A percentile compares a stretch with the other conserved stretches of the same genome.
Evolutionary conservation across 805 yeast species (phyloP).

Genomic region (Pichia nanzhaoensis): DNA sequence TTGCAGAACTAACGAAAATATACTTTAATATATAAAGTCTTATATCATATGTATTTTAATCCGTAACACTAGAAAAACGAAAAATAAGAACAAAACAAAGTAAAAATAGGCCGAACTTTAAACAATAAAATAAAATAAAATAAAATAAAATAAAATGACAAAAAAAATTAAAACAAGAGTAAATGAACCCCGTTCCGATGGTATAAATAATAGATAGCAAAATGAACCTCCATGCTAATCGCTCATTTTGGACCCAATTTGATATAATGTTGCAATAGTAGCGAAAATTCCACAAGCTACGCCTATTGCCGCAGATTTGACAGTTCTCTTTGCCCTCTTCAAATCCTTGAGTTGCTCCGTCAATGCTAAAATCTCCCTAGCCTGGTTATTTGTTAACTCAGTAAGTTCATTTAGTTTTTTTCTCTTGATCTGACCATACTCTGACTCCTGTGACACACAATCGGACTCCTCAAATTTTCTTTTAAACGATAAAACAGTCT

Average conservation of each 20-base stretch:
- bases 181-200: too few relatives aligned
- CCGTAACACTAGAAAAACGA: too few relatives aligned
- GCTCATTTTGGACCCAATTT: slow-evolving; percentile 16
- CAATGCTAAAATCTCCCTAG: neutral
- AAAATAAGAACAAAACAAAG: neutral
- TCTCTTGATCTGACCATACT: neutral
- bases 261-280: slow-evolving; percentile 24
- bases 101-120: too few relatives aligned
- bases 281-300: slow-evolving; percentile 18
- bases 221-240: neutral
- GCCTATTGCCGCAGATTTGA: slow-evolving; percentile 9
- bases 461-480: too few relatives aligned
- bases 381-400: neutral
- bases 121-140: neutral
- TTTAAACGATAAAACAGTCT: too few relatives aligned
- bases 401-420: neutral
- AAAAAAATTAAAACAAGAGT: neutral
- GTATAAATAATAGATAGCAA: neutral
- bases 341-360: neutral
- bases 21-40: too few relatives aligned
- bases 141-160: neutral
- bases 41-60: too few relatives aligned
- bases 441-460: neutral
- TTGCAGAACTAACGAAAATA: too few relatives aligned
- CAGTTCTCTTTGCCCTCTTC: neutral